Evolutionary conservation across 2,329 filamentous ascomycete genomes (phyloP), one percentile per base, ranked within the genome.

Genomic region (Epichloe gansuensis): DNA sequence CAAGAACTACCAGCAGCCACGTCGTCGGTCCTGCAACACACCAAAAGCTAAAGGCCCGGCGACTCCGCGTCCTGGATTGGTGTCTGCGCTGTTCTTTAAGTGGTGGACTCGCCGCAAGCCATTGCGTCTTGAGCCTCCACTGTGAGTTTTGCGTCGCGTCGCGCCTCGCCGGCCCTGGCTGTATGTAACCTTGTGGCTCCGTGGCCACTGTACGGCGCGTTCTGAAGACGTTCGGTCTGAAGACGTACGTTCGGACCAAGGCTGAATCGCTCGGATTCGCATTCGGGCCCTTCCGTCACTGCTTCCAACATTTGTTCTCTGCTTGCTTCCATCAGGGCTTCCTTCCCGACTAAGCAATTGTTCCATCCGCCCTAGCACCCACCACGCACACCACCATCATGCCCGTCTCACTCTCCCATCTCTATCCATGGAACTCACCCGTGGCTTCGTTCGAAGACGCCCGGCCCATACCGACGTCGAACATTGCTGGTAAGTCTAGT

Each of bases 31-130:
- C 35, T 27, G 47, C 47, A 46, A 42, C 40, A 25, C 35, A 27
- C 35, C 34, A 42, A 36, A 49, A 47, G 38, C 15, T 17, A 21
- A 47, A 40, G 40, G 35, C 27, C 51, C 40, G 46, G 52, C 48
- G 52, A 55, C 50, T 50, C 52, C 52, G 44, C 50, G 34, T 36
- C 38, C 51, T 45, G 44, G 38, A 43, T 23, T 23, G 23, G 23
- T 23, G 23, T 23, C 23, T 23, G 23, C 23, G 23, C 23, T 4
- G 23, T 23, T 23, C 3, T 23, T 23, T 4, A 23, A 23, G 23
- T 23, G 23, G 23, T 23, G 23, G 23, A 23, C 23, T 23, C 23
- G 23, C 23, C 23, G 17, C 23, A 23, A 23, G 23, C 23, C 23
- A 23, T 23, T 23, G 23, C 23, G 23, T 23, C 23, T 3, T 23